Evolutionary conservation across 306 rosid genomes (phyloP).

Genomic region (Mimosa pudica): DNA sequence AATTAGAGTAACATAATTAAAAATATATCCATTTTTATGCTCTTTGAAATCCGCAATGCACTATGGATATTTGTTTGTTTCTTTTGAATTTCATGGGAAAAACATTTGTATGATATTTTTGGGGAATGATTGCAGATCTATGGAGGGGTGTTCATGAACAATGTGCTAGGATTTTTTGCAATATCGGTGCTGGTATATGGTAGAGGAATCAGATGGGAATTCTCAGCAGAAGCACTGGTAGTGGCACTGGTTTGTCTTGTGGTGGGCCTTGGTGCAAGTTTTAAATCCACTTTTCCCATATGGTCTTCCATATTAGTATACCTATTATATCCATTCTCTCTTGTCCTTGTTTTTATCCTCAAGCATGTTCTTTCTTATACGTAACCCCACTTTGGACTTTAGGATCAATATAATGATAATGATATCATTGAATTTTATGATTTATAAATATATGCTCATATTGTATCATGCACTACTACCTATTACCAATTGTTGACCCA

Average conservation of each 20-base stretch:
- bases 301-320: constrained; percentile 43
- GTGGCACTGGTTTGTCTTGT: constrained; percentile 45
- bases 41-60: too few relatives aligned
- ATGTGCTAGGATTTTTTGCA: constrained; percentile 50
- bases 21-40: neutral
- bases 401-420: too few relatives aligned
- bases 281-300: constrained; percentile 35
- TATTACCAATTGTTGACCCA: too few relatives aligned
- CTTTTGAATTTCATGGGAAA: neutral
- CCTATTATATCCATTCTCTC: constrained; percentile 48
- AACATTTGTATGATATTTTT: neutral
- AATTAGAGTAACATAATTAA: too few relatives aligned
- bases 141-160: constrained; percentile 63
- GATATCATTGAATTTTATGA: too few relatives aligned
- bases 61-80: neutral
- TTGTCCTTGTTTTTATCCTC: constrained; percentile 42
- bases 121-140: constrained; percentile 46
- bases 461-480: too few relatives aligned
- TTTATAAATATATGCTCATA: too few relatives aligned
- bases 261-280: constrained; percentile 43
- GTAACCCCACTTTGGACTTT: neutral
- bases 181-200: constrained; percentile 44
- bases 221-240: constrained; percentile 52
- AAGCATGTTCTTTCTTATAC: constrained; percentile 32
- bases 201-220: constrained; percentile 44